phyloP scores from a whole-genome alignment of 1,284 basidiomycete genomes.

The Malassezia yamatoensis region DNA sequence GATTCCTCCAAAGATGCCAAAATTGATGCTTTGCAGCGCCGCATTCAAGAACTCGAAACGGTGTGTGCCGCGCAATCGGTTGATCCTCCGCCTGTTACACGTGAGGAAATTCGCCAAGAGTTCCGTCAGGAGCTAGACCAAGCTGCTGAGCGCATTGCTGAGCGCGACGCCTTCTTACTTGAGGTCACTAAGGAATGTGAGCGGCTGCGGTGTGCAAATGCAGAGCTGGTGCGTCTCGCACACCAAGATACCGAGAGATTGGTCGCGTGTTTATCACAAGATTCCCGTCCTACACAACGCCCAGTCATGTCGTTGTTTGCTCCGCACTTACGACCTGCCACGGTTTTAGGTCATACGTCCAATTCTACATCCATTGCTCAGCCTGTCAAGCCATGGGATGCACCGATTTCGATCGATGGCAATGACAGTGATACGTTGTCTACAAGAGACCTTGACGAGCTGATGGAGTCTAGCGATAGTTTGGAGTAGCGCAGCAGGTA shows the following conservation, averaged over 20 bases:
- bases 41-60: constrained; percentile 33
- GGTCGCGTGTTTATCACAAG: constrained; percentile 16
- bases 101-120: constrained; percentile 39
- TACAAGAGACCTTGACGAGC: constrained; percentile 12
- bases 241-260: constrained; percentile 27
- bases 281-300: not conserved
- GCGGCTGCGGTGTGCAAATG: constrained; percentile 21
- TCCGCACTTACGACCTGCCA: constrained; percentile 15
- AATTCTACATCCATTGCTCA: not conserved
- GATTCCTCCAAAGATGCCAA: constrained; percentile 18
- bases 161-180: constrained; percentile 28
- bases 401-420: constrained; percentile 1
- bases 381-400: not conserved
- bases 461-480: constrained; percentile 6
- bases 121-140: constrained; percentile 12
- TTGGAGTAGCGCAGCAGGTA: constrained; percentile 1
- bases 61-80: constrained; percentile 32
- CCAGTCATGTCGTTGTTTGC: constrained; percentile 15
- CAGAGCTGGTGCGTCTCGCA: constrained; percentile 25
- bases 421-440: not conserved
- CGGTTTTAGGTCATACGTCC: constrained; percentile 4
- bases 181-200: constrained; percentile 25
- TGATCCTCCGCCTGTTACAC: constrained; percentile 30
- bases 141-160: constrained; percentile 14
- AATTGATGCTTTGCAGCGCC: constrained; percentile 25